Evolutionary conservation across 2,329 filamentous ascomycete genomes (phyloP).

Genomic region (Sphaceloma murrayae): DNA sequence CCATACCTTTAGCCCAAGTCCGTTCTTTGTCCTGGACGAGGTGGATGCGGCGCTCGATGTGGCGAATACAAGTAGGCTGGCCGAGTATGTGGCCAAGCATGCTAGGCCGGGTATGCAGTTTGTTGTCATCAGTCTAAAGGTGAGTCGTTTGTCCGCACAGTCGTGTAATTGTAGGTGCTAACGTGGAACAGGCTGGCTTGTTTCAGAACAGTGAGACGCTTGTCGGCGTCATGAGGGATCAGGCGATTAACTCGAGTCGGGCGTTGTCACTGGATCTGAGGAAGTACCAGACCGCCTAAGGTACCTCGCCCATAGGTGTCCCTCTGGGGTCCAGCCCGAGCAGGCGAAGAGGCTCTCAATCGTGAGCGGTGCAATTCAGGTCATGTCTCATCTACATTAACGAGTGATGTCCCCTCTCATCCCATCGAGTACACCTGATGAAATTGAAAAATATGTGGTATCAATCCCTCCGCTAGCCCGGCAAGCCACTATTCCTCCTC

Average conservation of each 20-base stretch:
- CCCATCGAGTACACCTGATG: background rate
- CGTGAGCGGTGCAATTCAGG: constrained; percentile 4
- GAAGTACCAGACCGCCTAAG: constrained; percentile 27
- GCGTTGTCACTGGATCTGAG: constrained; percentile 89
- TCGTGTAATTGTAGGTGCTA: constrained; percentile 3
- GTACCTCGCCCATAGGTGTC: no score
- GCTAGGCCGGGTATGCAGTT: constrained; percentile 97
- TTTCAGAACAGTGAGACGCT: constrained; percentile 96
- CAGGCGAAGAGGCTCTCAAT: no score
- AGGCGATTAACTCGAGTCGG: constrained; percentile 83
- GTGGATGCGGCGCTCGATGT: constrained; percentile 98
- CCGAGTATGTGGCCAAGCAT: constrained; percentile 91
- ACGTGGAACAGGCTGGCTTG: constrained; percentile 52
- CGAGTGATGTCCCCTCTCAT: no score
- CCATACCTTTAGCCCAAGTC: constrained; percentile 87
- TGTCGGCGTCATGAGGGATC: constrained; percentile 91
- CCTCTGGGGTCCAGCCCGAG: no score
- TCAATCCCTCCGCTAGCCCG: background rate
- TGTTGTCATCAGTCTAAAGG: constrained; percentile 90
- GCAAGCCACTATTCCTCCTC: background rate
- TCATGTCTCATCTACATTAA: no score
- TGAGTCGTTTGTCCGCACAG: background rate
- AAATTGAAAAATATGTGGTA: no score
- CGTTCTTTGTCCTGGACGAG: constrained; percentile 97
- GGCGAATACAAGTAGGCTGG: constrained; percentile 90